Evolutionary conservation across 495 filamentous ascomycete species (phyloP).

Genomic region (Sordaria brevicollis): DNA sequence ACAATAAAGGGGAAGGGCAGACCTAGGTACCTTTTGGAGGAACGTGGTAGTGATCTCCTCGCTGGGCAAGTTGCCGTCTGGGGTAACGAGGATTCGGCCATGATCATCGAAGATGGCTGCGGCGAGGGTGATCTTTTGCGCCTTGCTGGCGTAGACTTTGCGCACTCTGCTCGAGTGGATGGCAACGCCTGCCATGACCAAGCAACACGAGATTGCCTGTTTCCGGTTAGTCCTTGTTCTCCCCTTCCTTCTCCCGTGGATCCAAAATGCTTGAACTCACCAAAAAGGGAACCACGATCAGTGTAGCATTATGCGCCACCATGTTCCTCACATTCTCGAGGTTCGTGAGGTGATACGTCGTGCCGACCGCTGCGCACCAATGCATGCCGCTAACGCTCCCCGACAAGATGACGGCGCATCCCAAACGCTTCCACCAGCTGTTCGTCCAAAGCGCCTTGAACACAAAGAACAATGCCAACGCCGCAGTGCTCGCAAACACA

Average conservation of each 20-base stretch:
- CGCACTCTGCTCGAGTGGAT: conserved; percentile 45
- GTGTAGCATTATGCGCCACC: conserved; percentile 44
- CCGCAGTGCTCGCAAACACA: conserved; percentile 52
- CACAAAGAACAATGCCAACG: conserved; percentile 68
- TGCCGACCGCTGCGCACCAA: conserved; percentile 71
- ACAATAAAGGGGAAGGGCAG: conserved; percentile 24
- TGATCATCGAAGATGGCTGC: conserved; percentile 65
- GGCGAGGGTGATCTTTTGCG: conserved; percentile 69
- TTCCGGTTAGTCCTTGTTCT: background rate
- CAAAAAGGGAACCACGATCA: conserved; percentile 55
- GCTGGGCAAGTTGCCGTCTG: conserved; percentile 70
- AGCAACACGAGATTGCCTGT: conserved; percentile 50
- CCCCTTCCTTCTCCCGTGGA: background rate
- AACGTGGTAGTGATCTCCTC: conserved; percentile 73
- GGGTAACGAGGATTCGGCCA: conserved; percentile 67
- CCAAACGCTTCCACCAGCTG: conserved; percentile 59
- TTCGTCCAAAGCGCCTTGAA: conserved; percentile 69
- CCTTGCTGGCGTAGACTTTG: conserved; percentile 48
- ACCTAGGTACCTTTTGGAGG: conserved; percentile 42
- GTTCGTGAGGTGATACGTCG: conserved; percentile 44
- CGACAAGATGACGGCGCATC: conserved; percentile 58
- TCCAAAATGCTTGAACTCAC: conserved; percentile 30
- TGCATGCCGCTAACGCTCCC: conserved; percentile 78
- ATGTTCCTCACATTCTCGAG: conserved; percentile 18
- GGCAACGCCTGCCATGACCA: conserved; percentile 39